A percentile compares a stretch with the other conserved stretches of the same genome.
Conservation (phyloP, 805 yeast species). For the Clavispora phyllophila region DNA sequence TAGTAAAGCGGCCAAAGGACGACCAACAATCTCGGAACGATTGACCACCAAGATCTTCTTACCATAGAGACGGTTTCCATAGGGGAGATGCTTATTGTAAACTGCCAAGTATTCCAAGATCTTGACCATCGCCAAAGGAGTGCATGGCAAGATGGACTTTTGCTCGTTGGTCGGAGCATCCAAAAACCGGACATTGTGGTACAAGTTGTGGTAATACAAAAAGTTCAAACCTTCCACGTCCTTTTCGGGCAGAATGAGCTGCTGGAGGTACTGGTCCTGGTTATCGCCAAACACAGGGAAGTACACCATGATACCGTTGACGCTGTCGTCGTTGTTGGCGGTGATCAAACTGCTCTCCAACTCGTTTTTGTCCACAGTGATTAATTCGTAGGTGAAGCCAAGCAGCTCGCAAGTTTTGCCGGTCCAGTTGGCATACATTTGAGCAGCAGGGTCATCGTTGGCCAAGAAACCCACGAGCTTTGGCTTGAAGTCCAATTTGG, state of each 20-base stretch:
- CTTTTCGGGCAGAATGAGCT: conserved; percentile 82
- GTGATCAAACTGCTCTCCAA: conserved; percentile 77
- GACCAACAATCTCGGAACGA: conserved; percentile 94
- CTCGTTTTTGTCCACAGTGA: conserved; percentile 71
- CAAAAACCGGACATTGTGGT: conserved; percentile 83
- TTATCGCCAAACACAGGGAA: conserved; percentile 95
- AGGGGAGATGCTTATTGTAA: conserved; percentile 73
- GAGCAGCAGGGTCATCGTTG: conserved; percentile 91
- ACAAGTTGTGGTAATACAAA: conserved; percentile 86
- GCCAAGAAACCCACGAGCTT: conserved; percentile 87
- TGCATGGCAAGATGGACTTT: conserved; percentile 91
- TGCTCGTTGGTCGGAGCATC: conserved; percentile 61
- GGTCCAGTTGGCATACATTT: conserved; percentile 94
- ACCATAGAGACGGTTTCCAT: conserved; percentile 91
- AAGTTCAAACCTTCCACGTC: conserved; percentile 96
- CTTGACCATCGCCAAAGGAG: conserved; percentile 93
- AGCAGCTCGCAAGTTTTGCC: conserved; percentile 80
- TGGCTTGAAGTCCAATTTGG: conserved; percentile 53
- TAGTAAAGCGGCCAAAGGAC: conserved; percentile 91
- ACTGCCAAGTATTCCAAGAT: conserved; percentile 85
- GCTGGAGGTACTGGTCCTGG: conserved; percentile 94
- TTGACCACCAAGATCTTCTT: conserved; percentile 87
- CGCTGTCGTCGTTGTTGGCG: conserved; percentile 71
- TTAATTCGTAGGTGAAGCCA: conserved; percentile 80
- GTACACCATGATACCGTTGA: conserved; percentile 93